Conservation (phyloP, 257 asterid species). For the Marsdenia floribunda region DNA sequence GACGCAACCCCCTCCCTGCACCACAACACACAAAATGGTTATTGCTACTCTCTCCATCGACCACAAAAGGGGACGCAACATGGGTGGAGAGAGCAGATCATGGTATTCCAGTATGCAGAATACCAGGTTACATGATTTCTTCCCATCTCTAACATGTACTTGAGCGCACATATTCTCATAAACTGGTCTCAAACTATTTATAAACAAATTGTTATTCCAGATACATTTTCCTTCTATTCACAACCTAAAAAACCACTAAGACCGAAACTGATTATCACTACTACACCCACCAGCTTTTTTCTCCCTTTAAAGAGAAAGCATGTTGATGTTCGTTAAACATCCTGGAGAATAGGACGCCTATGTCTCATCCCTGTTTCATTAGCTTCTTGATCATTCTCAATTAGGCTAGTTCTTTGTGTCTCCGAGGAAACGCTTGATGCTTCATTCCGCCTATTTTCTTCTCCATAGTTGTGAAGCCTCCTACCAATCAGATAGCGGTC, state of each 20-base stretch:
- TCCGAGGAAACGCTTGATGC: constrained; percentile 18
- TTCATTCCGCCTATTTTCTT: constrained; percentile 33
- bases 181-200: not conserved
- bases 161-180: too few species aligned
- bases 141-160: not conserved
- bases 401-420: constrained; percentile 18
- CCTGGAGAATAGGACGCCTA: constrained; percentile 47
- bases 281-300: not conserved
- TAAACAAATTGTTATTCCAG: not conserved
- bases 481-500: constrained; percentile 93
- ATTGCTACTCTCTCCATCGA: too few species aligned
- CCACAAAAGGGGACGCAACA: not conserved
- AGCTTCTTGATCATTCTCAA: constrained; percentile 28
- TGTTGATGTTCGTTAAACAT: constrained; percentile 22
- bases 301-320: not conserved
- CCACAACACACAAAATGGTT: too few species aligned
- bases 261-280: not conserved
- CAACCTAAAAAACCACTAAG: not conserved
- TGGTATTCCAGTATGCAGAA: not conserved
- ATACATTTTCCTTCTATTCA: not conserved
- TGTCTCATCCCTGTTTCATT: constrained; percentile 49
- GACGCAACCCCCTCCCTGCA: too few species aligned
- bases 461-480: constrained; percentile 86
- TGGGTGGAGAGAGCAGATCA: not conserved
- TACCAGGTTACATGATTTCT: not conserved